Evolutionary conservation across 225 moss, liverwort and hornwort species (phyloP), one percentile per base, ranked within the genome.

Genomic region (Pleurozium schreberi): DNA sequence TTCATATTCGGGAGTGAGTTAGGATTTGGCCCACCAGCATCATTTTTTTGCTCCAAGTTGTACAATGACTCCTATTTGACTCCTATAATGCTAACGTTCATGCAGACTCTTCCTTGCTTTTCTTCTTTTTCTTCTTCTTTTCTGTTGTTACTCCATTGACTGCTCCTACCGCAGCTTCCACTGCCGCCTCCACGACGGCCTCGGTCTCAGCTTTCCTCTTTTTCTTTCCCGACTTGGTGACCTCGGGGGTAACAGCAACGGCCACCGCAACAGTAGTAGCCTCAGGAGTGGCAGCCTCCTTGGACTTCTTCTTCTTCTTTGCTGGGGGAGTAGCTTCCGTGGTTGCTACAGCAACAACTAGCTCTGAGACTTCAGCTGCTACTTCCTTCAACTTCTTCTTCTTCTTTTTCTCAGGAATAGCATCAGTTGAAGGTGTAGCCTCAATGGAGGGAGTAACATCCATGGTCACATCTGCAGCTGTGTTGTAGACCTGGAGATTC

Each of bases 401-500:
- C 78, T 89, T 93, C 88, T 88, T 89, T 21, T 88, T 88, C 73
- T 66, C 62, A 20, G 90, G 62, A n/a, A 89, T 88, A 11, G 27
- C 93, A 19, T 88, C 75, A 12, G 49, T 73, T 9, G 75, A 33
- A 20, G 85, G 85, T 22, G 59, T 43, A 33, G 50, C 90, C 59
- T 83, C 86, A 8, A 79, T 71, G 25, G 74, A 38, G 8, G 87
- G 89, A 14, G 73, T 74, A 13, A 87, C 91, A 42, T 92, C 90
- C 89, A 89, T 79, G 1, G 94, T 87, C 25, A 93, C 96, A 86
- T 98, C 96, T 45, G 95, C 95, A 79, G 95, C 93, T 70, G 96
- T 89, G 88, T 98, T 96, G 77, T 96, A 98, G 4, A 93, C 93
- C 92, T 94, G 90, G 28, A 40, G 8, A 79, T 18, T 79, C 58